phyloP scores from a whole-genome alignment of 2,329 filamentous ascomycete genomes.

The Clonostachys chloroleuca region DNA sequence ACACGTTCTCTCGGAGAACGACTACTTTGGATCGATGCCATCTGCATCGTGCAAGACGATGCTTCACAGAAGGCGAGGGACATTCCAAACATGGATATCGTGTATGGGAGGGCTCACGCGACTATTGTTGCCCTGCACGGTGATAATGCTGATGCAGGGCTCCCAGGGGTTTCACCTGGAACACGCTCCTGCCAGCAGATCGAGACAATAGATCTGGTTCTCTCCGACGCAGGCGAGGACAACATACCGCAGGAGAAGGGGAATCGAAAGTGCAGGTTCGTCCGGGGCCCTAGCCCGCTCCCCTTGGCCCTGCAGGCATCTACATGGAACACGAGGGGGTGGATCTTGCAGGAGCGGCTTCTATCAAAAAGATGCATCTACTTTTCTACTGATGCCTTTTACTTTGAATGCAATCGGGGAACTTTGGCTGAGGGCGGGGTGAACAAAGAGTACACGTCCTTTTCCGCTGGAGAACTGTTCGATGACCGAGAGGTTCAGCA shows the following conservation, averaged over 20 bases:
- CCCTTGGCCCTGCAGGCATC: neutral
- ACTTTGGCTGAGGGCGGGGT: neutral
- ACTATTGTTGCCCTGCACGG: slow-evolving; percentile 1
- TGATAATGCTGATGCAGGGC: neutral
- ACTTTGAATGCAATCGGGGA: neutral
- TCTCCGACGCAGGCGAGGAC: neutral
- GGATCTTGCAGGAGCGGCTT: neutral
- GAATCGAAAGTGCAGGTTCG: neutral
- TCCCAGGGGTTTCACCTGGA: neutral
- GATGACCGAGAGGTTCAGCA: neutral
- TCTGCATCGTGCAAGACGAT: slow-evolving; percentile 7
- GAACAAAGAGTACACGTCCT: neutral
- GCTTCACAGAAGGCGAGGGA: slow-evolving; percentile 2
- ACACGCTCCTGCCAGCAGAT: neutral
- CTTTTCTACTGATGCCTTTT: neutral
- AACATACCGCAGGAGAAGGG: neutral
- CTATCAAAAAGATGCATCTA: neutral
- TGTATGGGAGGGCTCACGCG: slow-evolving; percentile 4
- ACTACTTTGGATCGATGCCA: slow-evolving; percentile 6
- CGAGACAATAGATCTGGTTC: neutral
- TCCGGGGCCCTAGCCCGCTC: neutral
- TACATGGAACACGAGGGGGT: neutral
- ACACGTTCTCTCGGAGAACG: slow-evolving; percentile 1
- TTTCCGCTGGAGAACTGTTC: neutral
- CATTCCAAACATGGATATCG: slow-evolving; percentile 5